phyloP scores from a whole-genome alignment of 768 basidiomycete species.

The Psilocybe cyanescens region DNA sequence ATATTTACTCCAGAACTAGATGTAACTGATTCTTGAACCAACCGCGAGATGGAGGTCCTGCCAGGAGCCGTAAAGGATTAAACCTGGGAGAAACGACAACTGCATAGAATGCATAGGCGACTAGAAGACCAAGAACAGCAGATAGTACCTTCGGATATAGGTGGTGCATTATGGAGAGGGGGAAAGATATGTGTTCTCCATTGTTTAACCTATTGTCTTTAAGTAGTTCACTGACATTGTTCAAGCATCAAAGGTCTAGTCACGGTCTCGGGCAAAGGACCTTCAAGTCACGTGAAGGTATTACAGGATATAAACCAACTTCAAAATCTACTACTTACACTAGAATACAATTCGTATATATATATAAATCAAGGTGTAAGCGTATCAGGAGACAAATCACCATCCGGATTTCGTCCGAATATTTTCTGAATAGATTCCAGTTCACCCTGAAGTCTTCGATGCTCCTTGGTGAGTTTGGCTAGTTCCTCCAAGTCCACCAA shows the following conservation, averaged over 20 bases:
- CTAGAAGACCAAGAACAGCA: constrained; percentile 11
- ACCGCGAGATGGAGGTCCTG: constrained; percentile 58
- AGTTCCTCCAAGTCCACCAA: constrained; percentile 59
- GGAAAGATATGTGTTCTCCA: constrained; percentile 6
- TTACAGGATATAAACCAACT: no score
- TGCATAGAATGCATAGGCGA: constrained; percentile 32
- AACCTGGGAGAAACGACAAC: constrained; percentile 35
- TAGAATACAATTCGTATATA: background rate
- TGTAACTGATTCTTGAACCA: constrained; percentile 59
- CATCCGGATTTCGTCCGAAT: constrained; percentile 11
- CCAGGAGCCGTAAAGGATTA: constrained; percentile 56
- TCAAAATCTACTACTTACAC: no score
- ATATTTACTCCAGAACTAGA: constrained; percentile 60
- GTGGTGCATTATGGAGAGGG: constrained; percentile 15
- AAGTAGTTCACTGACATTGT: constrained; percentile 5
- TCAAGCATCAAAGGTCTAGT: background rate
- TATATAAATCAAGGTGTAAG: background rate
- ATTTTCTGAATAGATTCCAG: constrained; percentile 47
- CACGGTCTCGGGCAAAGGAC: constrained; percentile 1
- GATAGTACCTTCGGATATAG: constrained; percentile 13
- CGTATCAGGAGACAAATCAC: background rate
- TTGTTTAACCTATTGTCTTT: constrained; percentile 3
- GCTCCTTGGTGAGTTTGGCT: constrained; percentile 43
- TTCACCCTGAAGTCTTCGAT: constrained; percentile 54
- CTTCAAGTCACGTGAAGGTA: background rate